phyloP scores from a whole-genome alignment of 345 rosid species.

The Hibiscus tridactylites region DNA sequence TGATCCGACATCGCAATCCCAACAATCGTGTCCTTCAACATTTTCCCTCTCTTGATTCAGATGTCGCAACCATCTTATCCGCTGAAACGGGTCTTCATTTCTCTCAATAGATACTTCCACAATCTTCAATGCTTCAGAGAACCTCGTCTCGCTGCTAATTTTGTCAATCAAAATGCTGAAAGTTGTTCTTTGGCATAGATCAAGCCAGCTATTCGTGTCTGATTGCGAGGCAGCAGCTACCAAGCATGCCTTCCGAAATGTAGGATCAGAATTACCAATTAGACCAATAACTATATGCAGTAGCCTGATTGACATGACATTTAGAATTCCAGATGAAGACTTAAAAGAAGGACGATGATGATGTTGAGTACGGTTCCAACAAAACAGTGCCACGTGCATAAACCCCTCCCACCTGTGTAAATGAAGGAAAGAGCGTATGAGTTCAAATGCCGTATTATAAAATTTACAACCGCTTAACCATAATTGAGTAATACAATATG shows the following conservation, averaged over 20 bases:
- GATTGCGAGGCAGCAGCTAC: conserved; percentile 25
- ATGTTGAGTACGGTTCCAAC: conserved; percentile 28
- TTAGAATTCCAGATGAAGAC: conserved; percentile 19
- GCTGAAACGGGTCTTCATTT: conserved; percentile 28
- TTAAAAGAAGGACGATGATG: neutral
- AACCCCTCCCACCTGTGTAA: conserved; percentile 59
- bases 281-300: conserved; percentile 35
- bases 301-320: conserved; percentile 22
- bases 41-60: conserved; percentile 20
- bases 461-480: neutral
- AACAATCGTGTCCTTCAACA: conserved; percentile 9
- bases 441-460: neutral
- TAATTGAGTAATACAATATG: neutral
- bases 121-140: conserved; percentile 24
- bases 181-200: conserved; percentile 30
- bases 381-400: conserved; percentile 34
- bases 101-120: conserved; percentile 22
- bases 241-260: conserved; percentile 47
- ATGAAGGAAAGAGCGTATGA: neutral
- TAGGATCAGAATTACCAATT: conserved; percentile 31
- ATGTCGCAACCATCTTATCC: conserved; percentile 37
- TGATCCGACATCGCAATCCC: conserved; percentile 6
- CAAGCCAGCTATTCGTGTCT: conserved; percentile 20
- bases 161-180: conserved; percentile 28
- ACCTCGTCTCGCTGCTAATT: conserved; percentile 19